A percentile compares a stretch with the other conserved stretches of the same genome.
Conservation (phyloP, 169 alveolate genomes). For the Plasmodium inui region DNA sequence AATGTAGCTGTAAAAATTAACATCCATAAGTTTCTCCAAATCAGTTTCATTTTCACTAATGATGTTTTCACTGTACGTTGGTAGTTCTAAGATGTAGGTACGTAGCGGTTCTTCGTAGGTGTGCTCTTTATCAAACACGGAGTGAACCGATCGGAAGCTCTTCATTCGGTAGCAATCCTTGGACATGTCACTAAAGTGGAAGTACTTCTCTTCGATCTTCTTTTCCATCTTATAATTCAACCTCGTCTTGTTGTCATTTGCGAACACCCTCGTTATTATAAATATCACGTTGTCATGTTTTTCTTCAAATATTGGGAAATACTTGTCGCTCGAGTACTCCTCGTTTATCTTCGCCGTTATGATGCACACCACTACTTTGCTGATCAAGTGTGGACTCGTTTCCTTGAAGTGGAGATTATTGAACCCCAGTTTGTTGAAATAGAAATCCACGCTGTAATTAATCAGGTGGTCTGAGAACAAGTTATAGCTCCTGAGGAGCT, state of each 20-base stretch:
- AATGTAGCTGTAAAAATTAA: constrained; percentile 82
- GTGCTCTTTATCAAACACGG: constrained; percentile 86
- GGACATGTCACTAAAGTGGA: constrained; percentile 79
- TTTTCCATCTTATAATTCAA: constrained; percentile 86
- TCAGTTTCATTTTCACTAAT: constrained; percentile 83
- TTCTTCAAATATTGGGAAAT: constrained; percentile 87
- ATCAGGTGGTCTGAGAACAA: constrained; percentile 74
- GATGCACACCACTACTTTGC: constrained; percentile 86
- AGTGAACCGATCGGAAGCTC: constrained; percentile 86
- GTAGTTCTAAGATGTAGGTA: constrained; percentile 85
- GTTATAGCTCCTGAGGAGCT: constrained; percentile 35
- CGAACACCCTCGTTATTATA: constrained; percentile 84
- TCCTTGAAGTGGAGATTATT: constrained; percentile 87
- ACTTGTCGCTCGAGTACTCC: constrained; percentile 84
- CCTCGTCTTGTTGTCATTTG: constrained; percentile 80
- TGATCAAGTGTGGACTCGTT: constrained; percentile 83
- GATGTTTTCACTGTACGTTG: constrained; percentile 75
- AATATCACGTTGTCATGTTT: constrained; percentile 80
- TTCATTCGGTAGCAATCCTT: constrained; percentile 86
- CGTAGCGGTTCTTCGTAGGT: constrained; percentile 82
- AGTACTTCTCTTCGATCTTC: constrained; percentile 80
- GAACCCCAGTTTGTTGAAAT: constrained; percentile 86
- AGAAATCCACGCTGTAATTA: constrained; percentile 80
- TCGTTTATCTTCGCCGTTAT: constrained; percentile 87
- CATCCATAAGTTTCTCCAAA: constrained; percentile 81